Base-by-base conservation (phyloP, 1,284 basidiomycete genomes). In the Sporisorium exsertum region DNA sequence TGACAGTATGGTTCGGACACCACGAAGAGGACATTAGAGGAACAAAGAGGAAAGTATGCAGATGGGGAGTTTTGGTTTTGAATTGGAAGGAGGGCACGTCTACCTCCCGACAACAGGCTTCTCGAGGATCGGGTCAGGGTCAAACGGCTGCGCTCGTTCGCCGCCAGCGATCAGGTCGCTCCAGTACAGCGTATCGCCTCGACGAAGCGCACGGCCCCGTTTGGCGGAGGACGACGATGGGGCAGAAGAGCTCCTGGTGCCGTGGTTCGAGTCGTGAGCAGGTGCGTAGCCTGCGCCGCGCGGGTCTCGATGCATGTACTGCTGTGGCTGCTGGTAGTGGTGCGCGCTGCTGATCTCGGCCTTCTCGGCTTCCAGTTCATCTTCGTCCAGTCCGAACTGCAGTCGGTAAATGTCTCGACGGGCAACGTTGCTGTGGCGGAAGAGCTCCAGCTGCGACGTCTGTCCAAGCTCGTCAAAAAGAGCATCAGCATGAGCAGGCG, bases 131-230 rank as follows among this genome's bases (percentile, higher is more conserved):
- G 72, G 59, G 33, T 83, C 81, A 2, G 77, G 72, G 33, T 83
- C 81, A 50, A 82, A 77, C 4, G 81, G 81, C 51, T 75, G 67
- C 33, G 70, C 56, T n/a, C 81, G 63, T 51, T 94, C 93, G 8
- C 93, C 93, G 64, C 89, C 89, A 56, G 89, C 88, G 32, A 88
- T 85, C 61, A 94, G 89, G 80, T 94, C 90, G 81, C 92, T 91
- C 93, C 93, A 94, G 82, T 90, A 93, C 9, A 94, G 86, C 13
- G 90, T 83, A 75, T 93, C 91, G 27, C 92, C 93, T 6, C 88
- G 86, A 79, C 87, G 87, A 22, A 93, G 88, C 45, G 80, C 63
- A 16, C 77, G 68, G 16, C 72, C 64, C 16, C n/a, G 29, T 43
- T 72, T 66, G 58, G 45, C 22, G 3, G 55, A 42, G 3, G 55